These are phyloP conservation scores for Excoecaria agallocha DNA, from an alignment of 345 rosid genomes.

Conservation along the genomic window DNA sequence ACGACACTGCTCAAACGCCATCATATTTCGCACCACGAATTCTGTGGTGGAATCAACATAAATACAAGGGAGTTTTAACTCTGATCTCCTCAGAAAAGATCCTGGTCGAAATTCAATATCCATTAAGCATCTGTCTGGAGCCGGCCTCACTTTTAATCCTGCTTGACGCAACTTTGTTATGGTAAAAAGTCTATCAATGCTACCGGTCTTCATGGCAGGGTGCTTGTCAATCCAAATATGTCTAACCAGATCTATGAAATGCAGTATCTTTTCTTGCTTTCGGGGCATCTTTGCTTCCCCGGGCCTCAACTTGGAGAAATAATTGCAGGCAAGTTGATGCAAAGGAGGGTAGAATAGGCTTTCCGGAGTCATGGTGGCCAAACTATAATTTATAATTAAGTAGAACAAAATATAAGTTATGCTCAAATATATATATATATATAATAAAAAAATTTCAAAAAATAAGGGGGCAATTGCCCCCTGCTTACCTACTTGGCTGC, in stretches of 20 bases:
- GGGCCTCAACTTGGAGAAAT: neutral
- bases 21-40: constrained; percentile 13
- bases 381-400: no score
- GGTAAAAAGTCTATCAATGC: neutral
- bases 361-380: neutral
- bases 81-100: neutral
- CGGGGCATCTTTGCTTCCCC: neutral
- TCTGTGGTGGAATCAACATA: constrained; percentile 10
- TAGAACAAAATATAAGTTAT: no score
- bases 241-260: constrained; percentile 16
- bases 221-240: neutral
- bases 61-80: neutral
- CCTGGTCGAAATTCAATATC: neutral
- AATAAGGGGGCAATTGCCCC: no score
- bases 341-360: neutral
- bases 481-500: no score
- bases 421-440: no score
- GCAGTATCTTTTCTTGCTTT: neutral
- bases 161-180: constrained; percentile 12
- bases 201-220: neutral
- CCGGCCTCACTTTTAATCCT: constrained; percentile 5
- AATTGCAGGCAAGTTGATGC: neutral
- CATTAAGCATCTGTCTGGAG: neutral
- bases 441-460: neutral
- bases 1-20: constrained; percentile 17